Base-by-base conservation (phyloP, 2,329 filamentous ascomycete species). In the Xylariaceae sp. region DNA sequence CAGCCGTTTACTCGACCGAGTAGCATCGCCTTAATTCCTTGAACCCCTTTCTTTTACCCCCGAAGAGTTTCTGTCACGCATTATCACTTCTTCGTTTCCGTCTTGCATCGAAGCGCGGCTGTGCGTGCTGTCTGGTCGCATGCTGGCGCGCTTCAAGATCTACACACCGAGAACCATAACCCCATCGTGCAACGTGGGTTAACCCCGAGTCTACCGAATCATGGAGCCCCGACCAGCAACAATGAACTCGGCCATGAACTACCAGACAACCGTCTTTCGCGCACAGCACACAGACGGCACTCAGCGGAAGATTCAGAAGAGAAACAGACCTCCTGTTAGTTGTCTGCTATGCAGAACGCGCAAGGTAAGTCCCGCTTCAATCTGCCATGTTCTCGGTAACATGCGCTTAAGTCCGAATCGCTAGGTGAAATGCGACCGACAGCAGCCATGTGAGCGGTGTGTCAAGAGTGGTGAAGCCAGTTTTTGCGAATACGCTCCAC, bases 401-500 rank as follows among this genome's bases (percentile, higher is more conserved):
- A 36, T 45, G 39, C 35, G 47, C 51, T 52, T 51, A 44, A 48
- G 42, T 42, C 19, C 22, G 22, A 46, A 39, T 10, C 41, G 35
- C 33, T 44, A 64, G 59, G 63, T 68, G 41, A 71, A 70, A 66
- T 72, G 69, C 57, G 68, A 71, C 50, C 66, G 69, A 35, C 61
- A 67, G 44, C 60, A 67, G 40, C 69, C 69, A n/a, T 72, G 68
- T 58, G 65, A 66, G 45, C 64, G 70, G 51, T 72, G 69, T 49
- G 53, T 66, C 39, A 70, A 68, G 55, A 69, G 65, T 46, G 68
- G 66, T 39, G 64, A 68, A 53, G 64, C 62, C 39, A 61, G 59
- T 31, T 63, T 65, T 44, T 72, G 69, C 55, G 64, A 63, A 47
- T 69, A 70, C 59, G 68, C 68, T n/a, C 59, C 62, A 31, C 65